Evolutionary conservation across 768 basidiomycete genomes (phyloP).

Genomic region (Clathrus columnatus): DNA sequence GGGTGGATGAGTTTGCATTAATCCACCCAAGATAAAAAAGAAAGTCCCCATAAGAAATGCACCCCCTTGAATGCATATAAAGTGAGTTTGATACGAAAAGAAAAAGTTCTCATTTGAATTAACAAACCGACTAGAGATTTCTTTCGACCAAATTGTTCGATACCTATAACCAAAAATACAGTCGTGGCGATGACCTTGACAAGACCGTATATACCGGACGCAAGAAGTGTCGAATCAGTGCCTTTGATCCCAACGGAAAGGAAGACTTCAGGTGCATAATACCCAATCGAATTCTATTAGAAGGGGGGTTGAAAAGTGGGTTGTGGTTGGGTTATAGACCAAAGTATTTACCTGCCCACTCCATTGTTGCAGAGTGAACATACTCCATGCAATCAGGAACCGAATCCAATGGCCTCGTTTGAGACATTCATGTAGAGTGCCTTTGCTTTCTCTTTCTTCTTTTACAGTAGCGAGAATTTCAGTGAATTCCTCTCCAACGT

Average conservation of each 20-base stretch:
- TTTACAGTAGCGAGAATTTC: constrained; percentile 76
- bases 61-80: neutral
- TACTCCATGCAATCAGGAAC: constrained; percentile 75
- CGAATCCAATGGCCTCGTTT: constrained; percentile 75
- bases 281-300: constrained; percentile 53
- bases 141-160: constrained; percentile 62
- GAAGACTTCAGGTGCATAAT: constrained; percentile 72
- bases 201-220: constrained; percentile 62
- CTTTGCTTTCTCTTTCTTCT: constrained; percentile 59
- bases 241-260: constrained; percentile 51
- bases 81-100: neutral
- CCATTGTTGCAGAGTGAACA: constrained; percentile 79
- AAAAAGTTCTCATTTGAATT: constrained; percentile 11
- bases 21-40: constrained; percentile 79
- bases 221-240: constrained; percentile 48
- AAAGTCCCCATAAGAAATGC: constrained; percentile 49
- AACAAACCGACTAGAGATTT: constrained; percentile 34
- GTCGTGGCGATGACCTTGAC: constrained; percentile 61
- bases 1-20: constrained; percentile 70
- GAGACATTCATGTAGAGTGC: constrained; percentile 67
- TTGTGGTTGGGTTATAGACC: neutral
- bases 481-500: constrained; percentile 51
- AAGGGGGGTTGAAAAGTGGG: neutral
- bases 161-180: constrained; percentile 57
- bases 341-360: constrained; percentile 43